A percentile compares a stretch with the other conserved stretches of the same genome.
Evolutionary conservation across 2,329 filamentous ascomycete genomes (phyloP).

Genomic region (Phyllosticta ampelicida): DNA sequence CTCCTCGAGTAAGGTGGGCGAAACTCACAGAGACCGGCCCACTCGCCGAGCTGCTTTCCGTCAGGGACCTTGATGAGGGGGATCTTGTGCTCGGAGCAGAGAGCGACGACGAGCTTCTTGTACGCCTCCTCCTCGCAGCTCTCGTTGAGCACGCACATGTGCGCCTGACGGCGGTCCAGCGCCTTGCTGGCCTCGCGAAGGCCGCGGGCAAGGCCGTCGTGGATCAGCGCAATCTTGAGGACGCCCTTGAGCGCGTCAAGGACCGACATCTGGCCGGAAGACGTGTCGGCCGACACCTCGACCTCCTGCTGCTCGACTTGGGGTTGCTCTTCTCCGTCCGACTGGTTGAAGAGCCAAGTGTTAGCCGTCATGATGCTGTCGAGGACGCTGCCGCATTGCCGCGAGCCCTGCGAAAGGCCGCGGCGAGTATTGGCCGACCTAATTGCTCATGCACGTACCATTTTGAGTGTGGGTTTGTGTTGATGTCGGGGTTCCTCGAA

Average conservation of each 20-base stretch:
- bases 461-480: slow-evolving; percentile 22
- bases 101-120: slow-evolving; percentile 98
- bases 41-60: slow-evolving; percentile 99
- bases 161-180: slow-evolving; percentile 94
- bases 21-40: slow-evolving; percentile 96
- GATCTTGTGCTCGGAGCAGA: slow-evolving; percentile 99
- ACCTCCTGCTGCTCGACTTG: slow-evolving; percentile 75
- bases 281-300: slow-evolving; percentile 85
- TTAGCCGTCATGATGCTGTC: too few relatives aligned
- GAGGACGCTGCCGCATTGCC: background rate
- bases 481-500: slow-evolving; percentile 35
- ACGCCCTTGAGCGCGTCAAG: slow-evolving; percentile 98
- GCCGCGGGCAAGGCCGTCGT: slow-evolving; percentile 97
- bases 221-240: slow-evolving; percentile 96
- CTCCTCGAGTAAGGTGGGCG: too few relatives aligned
- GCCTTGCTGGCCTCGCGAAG: slow-evolving; percentile 98
- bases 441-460: slow-evolving; percentile 21
- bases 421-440: too few relatives aligned
- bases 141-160: slow-evolving; percentile 99
- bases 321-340: slow-evolving; percentile 99
- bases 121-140: slow-evolving; percentile 99
- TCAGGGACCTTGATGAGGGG: slow-evolving; percentile 99
- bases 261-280: slow-evolving; percentile 92
- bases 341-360: too few relatives aligned
- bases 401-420: too few relatives aligned